These are phyloP conservation scores for Anisodus acutangulus DNA, from an alignment of 257 asterid genomes.

Conservation along the genomic window DNA sequence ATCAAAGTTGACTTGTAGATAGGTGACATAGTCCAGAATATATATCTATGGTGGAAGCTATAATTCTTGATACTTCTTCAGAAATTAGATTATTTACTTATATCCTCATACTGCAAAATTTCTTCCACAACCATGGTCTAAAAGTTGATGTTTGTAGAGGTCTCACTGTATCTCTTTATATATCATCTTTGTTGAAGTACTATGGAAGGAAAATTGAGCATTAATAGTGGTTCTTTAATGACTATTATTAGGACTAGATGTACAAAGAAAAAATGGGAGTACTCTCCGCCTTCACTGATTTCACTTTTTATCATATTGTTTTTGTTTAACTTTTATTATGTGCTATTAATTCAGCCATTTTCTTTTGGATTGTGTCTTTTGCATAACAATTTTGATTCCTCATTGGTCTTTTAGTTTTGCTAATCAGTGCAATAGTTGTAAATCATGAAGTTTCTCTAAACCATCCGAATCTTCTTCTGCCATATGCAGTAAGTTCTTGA, in stretches of 20 bases:
- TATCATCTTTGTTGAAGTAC: background rate
- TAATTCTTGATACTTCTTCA: background rate
- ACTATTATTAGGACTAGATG: too few species aligned
- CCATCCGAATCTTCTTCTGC: too few species aligned
- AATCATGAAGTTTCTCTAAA: too few species aligned
- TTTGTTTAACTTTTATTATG: background rate
- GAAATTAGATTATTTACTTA: background rate
- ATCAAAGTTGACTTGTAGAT: slow-evolving; percentile 22
- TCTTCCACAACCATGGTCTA: background rate
- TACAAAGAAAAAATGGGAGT: background rate
- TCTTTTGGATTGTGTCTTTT: background rate
- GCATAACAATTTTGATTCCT: background rate
- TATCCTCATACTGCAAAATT: background rate
- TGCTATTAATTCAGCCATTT: background rate
- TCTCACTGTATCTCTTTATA: background rate
- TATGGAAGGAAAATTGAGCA: too few species aligned
- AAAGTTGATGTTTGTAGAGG: background rate
- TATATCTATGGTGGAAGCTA: background rate
- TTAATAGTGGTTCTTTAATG: too few species aligned
- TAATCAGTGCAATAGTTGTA: too few species aligned
- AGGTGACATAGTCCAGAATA: background rate
- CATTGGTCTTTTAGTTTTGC: too few species aligned
- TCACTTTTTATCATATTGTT: too few species aligned
- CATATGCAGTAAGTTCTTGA: too few species aligned
- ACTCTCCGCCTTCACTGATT: background rate